Evolutionary conservation across 1,139 yeast species (phyloP).

Genomic region (Meyerozyma athensensis): DNA sequence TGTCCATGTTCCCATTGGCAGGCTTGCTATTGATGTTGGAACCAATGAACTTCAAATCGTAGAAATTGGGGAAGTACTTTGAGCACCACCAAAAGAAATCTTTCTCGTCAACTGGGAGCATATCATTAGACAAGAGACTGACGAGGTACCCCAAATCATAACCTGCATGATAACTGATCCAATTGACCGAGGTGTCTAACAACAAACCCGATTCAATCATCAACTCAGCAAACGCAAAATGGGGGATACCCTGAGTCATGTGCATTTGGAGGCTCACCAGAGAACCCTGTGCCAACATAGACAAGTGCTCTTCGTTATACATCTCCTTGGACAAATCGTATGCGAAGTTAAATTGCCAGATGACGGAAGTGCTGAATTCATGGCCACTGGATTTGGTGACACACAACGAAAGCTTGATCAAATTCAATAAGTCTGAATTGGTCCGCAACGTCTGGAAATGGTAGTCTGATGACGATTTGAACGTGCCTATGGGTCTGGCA

Average conservation of each 20-base stretch:
- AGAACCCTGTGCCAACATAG: slow-evolving; percentile 62
- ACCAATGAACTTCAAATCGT: slow-evolving; percentile 79
- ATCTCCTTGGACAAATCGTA: slow-evolving; percentile 75
- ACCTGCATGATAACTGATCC: slow-evolving; percentile 94
- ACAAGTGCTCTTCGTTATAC: slow-evolving; percentile 77
- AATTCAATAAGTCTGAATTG: slow-evolving; percentile 79
- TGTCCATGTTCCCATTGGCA: slow-evolving; percentile 11
- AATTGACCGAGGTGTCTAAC: slow-evolving; percentile 64
- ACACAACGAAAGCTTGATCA: slow-evolving; percentile 86
- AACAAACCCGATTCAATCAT: slow-evolving; percentile 84
- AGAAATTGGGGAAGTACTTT: slow-evolving; percentile 75
- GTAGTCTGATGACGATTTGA: slow-evolving; percentile 84
- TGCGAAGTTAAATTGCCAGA: slow-evolving; percentile 94
- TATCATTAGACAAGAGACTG: slow-evolving; percentile 68
- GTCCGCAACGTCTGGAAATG: slow-evolving; percentile 94
- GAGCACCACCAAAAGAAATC: slow-evolving; percentile 73
- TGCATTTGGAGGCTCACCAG: slow-evolving; percentile 81
- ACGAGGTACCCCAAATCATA: slow-evolving; percentile 90
- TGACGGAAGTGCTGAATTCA: slow-evolving; percentile 58
- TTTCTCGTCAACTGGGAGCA: slow-evolving; percentile 76
- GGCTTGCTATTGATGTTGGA: slow-evolving; percentile 39
- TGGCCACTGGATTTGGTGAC: slow-evolving; percentile 74
- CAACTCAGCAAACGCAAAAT: slow-evolving; percentile 76
- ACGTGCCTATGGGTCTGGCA: slow-evolving; percentile 95
- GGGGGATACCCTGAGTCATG: slow-evolving; percentile 74